phyloP scores from a whole-genome alignment of 2,329 filamentous ascomycete species.

The Colletotrichum cordylinicola region DNA sequence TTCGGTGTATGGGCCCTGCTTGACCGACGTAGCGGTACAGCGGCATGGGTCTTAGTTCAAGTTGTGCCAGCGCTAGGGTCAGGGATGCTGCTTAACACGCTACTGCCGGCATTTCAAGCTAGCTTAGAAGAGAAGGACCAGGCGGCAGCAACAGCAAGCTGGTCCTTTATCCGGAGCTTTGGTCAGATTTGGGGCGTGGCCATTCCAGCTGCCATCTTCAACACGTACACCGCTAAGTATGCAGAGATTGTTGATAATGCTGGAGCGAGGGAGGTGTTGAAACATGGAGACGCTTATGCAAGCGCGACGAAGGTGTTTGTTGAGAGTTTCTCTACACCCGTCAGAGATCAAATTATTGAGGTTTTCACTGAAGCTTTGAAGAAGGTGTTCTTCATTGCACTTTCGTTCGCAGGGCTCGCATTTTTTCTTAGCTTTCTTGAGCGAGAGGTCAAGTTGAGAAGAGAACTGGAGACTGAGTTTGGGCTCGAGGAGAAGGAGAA shows the following conservation, averaged over 20 bases:
- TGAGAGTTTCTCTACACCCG: conserved; percentile 20
- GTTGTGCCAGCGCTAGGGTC: conserved; percentile 43
- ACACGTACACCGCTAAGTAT: conserved; percentile 23
- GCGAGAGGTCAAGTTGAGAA: conserved; percentile 28
- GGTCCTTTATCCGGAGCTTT: conserved; percentile 48
- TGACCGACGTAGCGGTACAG: conserved; percentile 32
- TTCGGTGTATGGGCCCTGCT: conserved; percentile 47
- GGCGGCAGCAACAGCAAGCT: conserved; percentile 40
- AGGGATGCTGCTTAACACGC: conserved; percentile 46
- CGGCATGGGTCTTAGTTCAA: conserved; percentile 45
- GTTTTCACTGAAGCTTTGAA: conserved; percentile 29
- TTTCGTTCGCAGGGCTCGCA: conserved; percentile 24
- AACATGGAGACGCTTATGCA: conserved; percentile 33
- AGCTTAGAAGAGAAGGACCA: conserved; percentile 37
- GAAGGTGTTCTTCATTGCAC: conserved; percentile 27
- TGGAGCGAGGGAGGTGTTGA: conserved; percentile 19
- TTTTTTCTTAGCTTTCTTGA: conserved; percentile 31
- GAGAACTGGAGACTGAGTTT: conserved; percentile 32
- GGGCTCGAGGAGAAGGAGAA: conserved; percentile 27
- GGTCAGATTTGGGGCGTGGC: conserved; percentile 51
- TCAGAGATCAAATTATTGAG: conserved; percentile 26
- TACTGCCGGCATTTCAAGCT: conserved; percentile 50
- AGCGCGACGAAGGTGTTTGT: conserved; percentile 29
- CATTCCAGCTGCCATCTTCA: conserved; percentile 33
- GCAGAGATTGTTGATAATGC: conserved; percentile 27